These are phyloP conservation scores for Trichoderma oligosporum DNA, from an alignment of 2,329 filamentous ascomycete species.

Conservation along the genomic window DNA sequence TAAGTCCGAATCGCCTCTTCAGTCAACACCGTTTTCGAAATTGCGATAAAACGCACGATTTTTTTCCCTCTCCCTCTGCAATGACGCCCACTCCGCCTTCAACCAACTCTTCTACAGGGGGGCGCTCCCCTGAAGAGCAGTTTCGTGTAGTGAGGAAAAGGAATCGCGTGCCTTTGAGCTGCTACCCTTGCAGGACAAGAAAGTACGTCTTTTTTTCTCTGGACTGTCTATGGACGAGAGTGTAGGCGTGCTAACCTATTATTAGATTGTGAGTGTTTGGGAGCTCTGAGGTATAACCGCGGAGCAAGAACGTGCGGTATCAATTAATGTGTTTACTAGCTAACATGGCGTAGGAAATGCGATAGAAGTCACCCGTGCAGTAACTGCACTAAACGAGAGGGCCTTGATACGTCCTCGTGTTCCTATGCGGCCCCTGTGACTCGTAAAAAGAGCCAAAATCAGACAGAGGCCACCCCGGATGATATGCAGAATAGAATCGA, in stretches of 20 bases:
- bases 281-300: not conserved
- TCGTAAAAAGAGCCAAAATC: conserved; percentile 70
- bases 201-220: conserved; percentile 56
- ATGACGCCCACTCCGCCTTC: conserved; percentile 78
- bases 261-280: conserved; percentile 36
- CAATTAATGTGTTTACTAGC: not conserved
- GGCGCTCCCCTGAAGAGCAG: conserved; percentile 77
- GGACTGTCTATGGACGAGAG: not conserved
- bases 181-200: conserved; percentile 82
- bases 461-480: conserved; percentile 64
- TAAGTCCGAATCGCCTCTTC: conserved; percentile 19
- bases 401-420: conserved; percentile 75
- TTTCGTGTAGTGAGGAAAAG: conserved; percentile 87
- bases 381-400: conserved; percentile 89
- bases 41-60: not conserved
- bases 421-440: conserved; percentile 71
- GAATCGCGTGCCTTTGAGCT: conserved; percentile 88
- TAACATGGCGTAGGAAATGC: conserved; percentile 64
- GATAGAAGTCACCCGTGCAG: conserved; percentile 88
- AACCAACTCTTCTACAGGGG: conserved; percentile 70
- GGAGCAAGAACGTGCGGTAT: not conserved
- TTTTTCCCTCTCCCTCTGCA: conserved; percentile 20
- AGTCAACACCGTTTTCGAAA: not conserved
- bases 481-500: conserved; percentile 99
- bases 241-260: conserved; percentile 21